Evolutionary conservation across 306 rosid genomes (phyloP), one percentile per base, ranked within the genome.

Genomic region (Gastrolobium villosum): DNA sequence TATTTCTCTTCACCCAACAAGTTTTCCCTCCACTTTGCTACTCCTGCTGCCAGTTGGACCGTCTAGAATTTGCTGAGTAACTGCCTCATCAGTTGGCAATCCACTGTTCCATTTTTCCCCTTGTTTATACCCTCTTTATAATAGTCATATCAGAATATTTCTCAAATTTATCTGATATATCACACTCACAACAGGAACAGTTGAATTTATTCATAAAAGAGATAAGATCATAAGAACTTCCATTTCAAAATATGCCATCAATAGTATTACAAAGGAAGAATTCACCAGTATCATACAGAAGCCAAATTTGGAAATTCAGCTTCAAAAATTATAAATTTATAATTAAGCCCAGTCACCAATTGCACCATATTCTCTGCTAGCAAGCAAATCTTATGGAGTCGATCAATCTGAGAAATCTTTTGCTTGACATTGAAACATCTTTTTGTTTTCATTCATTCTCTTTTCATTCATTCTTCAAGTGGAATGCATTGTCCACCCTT

Each of bases 191-290:
- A 54, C 5, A 39, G 11, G 8, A 13, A 39, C n/a, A 30, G 67
- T 35, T 44, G 54, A 11, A 11, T 45, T 10, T 66, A 34, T 31
- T 26, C 71, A 65, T 65, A 7, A 41, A 26, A 43, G 49, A 15
- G 53, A 65, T 41, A 28, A 41, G 37, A 65, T 41, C 53, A 65
- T 41, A 28, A 41, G 37, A 65, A 65, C 53, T 65, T 41, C 26
- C 10, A 37, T 20, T 26, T 0, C 55, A 44, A 30, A 65, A 41
- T 65, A 65, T 9, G 9, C 28, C 15, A 41, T 65, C 52, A 65
- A 41, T 41, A 9, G 52, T 40, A 40, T 65, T 40, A 26, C 36
- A 65, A 65, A 44, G 35, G 52, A 3, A 40, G 41, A 64, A 40
- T 43, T 8, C 43, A 60, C 66, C 41, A 32, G 9, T 39, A 31